Evolutionary conservation across 2,329 filamentous ascomycete species (phyloP), one percentile per base, ranked within the genome.

Genomic region (Penicillium sp.): DNA sequence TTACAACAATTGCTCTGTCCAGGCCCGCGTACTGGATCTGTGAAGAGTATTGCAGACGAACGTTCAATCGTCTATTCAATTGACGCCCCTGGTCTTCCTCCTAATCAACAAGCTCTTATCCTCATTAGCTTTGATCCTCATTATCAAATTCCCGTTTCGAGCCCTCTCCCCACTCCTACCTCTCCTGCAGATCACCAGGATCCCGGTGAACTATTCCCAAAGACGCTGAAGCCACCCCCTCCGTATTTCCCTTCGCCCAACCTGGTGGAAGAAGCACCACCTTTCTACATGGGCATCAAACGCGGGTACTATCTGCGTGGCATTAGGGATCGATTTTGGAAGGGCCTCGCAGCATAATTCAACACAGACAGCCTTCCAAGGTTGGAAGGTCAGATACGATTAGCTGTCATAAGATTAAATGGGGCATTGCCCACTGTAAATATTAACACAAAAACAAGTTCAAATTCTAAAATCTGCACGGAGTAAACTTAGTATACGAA

Each of bases 41-140:
- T 73, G 13, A 55, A 61, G n/a, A 69, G 66, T 4, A 49, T 64
- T 24, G 61, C 67, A 2, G 70, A 72, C 21, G 69, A 73, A 37
- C 64, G 69, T 12, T 69, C 69, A 1, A 56, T 73, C 17, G 50
- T 72, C 17, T 73, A 73, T 51, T 68, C 68, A 1, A 61, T 69
- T 7, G 59, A 69, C 7, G 58, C 61, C 4, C 53, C 61, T 0
- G 62, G 56, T 6, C 47, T 62, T 2, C 38, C 52, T 2, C 47
- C 49, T 3, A 55, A 48, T 6, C 55, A 67, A 28, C 58, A 66
- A 38, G 65, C 67, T 3, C 58, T 72, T 21, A 55, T 72, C 8
- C 59, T 71, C 34, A 63, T 72, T 48, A 70, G 63, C 44, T 72
- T 72, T 49, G 69, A 72, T 52, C 69, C 69, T 0, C 52, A 57